These are phyloP conservation scores for Colletotrichum tanaceti DNA, from an alignment of 2,329 filamentous ascomycete species.

Conservation along the genomic window DNA sequence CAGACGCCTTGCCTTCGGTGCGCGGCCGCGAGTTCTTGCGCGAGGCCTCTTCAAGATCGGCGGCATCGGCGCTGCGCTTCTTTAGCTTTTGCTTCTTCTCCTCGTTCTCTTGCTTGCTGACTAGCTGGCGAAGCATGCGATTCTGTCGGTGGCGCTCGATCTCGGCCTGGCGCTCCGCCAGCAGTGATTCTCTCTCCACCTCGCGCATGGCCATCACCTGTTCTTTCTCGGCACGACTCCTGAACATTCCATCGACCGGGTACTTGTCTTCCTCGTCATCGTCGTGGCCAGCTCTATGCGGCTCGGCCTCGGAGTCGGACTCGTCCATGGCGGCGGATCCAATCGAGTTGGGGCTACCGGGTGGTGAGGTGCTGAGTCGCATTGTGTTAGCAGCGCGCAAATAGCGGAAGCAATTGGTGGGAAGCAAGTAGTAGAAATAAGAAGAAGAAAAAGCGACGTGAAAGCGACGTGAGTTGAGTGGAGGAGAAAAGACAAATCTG, in stretches of 20 bases:
- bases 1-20: constrained; percentile 75
- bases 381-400: constrained; percentile 12
- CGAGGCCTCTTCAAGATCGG: constrained; percentile 81
- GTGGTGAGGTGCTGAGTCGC: constrained; percentile 71
- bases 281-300: constrained; percentile 55
- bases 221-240: constrained; percentile 77
- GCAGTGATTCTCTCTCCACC: constrained; percentile 88
- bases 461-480: neutral
- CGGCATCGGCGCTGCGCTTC: constrained; percentile 82
- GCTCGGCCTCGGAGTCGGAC: constrained; percentile 74
- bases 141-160: constrained; percentile 87
- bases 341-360: constrained; percentile 78
- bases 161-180: constrained; percentile 87
- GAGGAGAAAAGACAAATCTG: neutral
- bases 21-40: constrained; percentile 80
- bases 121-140: constrained; percentile 80
- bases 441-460: neutral
- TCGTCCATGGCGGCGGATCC: constrained; percentile 91
- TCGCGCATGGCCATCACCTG: constrained; percentile 89
- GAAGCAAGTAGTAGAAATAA: neutral
- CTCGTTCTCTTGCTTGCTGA: constrained; percentile 73
- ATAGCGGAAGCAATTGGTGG: neutral
- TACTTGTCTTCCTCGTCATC: constrained; percentile 75
- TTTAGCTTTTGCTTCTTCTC: constrained; percentile 71
- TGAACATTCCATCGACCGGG: constrained; percentile 88